These are phyloP conservation scores for Oehlia diaphana DNA, from an alignment of 192 early-diverging fungal genomes.

Conservation along the genomic window DNA sequence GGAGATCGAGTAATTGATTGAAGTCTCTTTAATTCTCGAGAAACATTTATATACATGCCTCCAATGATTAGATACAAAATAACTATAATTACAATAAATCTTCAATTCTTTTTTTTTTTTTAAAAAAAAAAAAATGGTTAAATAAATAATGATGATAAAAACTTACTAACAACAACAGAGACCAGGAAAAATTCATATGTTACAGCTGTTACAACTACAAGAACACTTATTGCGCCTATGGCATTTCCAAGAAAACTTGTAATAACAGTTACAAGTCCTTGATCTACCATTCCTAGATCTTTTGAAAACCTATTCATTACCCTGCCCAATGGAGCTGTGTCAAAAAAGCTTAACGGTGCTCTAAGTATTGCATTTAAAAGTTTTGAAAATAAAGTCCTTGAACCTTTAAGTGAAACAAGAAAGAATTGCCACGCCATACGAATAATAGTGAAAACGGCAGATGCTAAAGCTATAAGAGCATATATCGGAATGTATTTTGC, in stretches of 20 bases:
- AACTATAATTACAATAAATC: constrained; percentile 1
- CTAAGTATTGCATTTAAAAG: constrained; percentile 61
- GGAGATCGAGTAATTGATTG: constrained; percentile 54
- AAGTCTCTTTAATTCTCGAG: constrained; percentile 87
- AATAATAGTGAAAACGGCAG: constrained; percentile 41
- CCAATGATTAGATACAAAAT: constrained; percentile 14
- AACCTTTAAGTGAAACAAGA: constrained; percentile 57
- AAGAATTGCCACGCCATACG: constrained; percentile 45
- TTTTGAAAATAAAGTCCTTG: constrained; percentile 52
- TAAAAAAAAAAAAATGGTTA: neutral
- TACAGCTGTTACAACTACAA: constrained; percentile 60
- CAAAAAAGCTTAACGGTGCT: constrained; percentile 85
- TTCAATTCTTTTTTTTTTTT: neutral
- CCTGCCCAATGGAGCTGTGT: constrained; percentile 81
- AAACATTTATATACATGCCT: constrained; percentile 25
- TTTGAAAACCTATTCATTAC: constrained; percentile 89
- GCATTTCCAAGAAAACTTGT: constrained; percentile 47
- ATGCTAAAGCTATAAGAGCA: constrained; percentile 45
- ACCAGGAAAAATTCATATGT: constrained; percentile 67
- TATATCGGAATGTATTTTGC: constrained; percentile 57
- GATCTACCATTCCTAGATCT: constrained; percentile 83
- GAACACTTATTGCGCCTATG: constrained; percentile 49
- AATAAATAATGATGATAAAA: too few species aligned
- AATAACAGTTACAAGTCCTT: constrained; percentile 52
- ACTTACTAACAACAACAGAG: constrained; percentile 46